Evolutionary conservation across 345 rosid species (phyloP).

Genomic region (Dimocarpus longan): DNA sequence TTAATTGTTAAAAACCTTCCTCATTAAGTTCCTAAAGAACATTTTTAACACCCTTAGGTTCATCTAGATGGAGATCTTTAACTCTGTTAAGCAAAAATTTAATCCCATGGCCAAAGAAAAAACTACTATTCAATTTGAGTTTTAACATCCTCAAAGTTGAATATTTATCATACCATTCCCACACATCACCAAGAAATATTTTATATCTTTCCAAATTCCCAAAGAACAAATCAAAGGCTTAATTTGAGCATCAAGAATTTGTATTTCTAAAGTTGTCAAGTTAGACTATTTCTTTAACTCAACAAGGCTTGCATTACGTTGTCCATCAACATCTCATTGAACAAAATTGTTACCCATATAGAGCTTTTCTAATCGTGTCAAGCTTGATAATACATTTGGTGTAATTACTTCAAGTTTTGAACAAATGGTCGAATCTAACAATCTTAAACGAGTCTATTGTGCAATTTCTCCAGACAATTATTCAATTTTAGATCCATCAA

Average conservation of each 20-base stretch:
- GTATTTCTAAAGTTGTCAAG: constrained; percentile 12
- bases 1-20: background rate
- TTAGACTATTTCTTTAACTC: constrained; percentile 26
- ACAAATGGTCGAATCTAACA: constrained; percentile 26
- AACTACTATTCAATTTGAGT: background rate
- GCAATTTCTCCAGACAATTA: constrained; percentile 18
- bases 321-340: constrained; percentile 20
- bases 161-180: background rate
- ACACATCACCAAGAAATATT: background rate
- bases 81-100: background rate
- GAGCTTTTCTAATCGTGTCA: constrained; percentile 24
- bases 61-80: background rate
- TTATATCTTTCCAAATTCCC: background rate
- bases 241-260: constrained; percentile 4
- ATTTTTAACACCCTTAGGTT: background rate
- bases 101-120: background rate
- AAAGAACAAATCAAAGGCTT: constrained; percentile 6
- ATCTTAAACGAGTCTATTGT: constrained; percentile 16
- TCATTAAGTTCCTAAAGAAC: background rate
- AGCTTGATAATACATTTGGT: constrained; percentile 15
- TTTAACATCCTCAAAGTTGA: constrained; percentile 1
- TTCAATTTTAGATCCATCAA: background rate
- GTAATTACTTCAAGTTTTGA: constrained; percentile 16
- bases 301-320: constrained; percentile 15
- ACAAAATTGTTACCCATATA: constrained; percentile 10